Percentiles rank a stretch among this genome's conserved stretches.
phyloP scores from a whole-genome alignment of 768 basidiomycete species.

The Amanita subjunquillea region DNA sequence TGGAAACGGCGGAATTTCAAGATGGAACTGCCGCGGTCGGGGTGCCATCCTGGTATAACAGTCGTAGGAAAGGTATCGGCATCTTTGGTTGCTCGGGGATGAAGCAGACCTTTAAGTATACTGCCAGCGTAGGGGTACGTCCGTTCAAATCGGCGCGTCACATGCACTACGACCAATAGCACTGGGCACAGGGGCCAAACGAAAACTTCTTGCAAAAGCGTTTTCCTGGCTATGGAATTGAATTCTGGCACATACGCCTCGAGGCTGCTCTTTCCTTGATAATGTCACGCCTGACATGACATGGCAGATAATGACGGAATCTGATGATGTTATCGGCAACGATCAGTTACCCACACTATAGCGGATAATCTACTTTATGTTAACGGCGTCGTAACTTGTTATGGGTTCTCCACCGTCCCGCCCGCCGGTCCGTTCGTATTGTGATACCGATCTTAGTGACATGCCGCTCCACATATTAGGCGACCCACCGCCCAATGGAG shows the following conservation, averaged over 20 bases:
- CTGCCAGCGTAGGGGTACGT: constrained; percentile 34
- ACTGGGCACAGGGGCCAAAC: constrained; percentile 22
- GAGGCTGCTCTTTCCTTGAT: not conserved
- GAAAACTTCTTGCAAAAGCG: constrained; percentile 32
- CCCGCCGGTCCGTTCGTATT: not conserved
- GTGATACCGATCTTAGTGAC: not conserved
- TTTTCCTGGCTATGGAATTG: constrained; percentile 38
- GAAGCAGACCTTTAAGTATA: constrained; percentile 27
- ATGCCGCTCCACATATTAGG: not conserved
- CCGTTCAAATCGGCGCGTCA: not conserved
- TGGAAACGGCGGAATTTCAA: not conserved
- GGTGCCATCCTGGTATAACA: not conserved
- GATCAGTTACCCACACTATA: not conserved
- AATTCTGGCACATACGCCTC: constrained; percentile 17
- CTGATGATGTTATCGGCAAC: not conserved
- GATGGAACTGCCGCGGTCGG: not conserved
- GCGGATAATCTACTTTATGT: not conserved
- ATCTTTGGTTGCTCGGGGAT: constrained; percentile 34
- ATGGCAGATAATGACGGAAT: not conserved
- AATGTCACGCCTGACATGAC: not conserved
- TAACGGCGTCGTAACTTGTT: not conserved
- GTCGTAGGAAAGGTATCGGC: constrained; percentile 25
- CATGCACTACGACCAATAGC: constrained; percentile 18
- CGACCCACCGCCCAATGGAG: too few species aligned
- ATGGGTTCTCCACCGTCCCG: not conserved